Base-by-base conservation (phyloP, 2,329 filamentous ascomycete species). In the Parascedosporium putredinis region DNA sequence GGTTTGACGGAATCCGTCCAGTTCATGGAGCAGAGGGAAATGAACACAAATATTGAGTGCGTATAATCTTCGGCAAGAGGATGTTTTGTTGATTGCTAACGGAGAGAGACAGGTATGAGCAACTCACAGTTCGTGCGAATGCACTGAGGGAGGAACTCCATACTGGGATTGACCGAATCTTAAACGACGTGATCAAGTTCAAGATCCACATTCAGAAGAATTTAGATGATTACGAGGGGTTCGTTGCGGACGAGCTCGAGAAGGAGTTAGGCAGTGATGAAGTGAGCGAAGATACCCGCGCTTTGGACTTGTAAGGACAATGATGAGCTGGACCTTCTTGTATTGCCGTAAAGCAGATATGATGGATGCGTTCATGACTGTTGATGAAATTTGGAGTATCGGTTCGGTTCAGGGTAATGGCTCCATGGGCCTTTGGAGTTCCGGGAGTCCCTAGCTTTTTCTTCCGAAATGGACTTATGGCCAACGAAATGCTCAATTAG, bases 131-230 rank as follows among this genome's bases (percentile, higher is more conserved):
- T 50, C 80, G 82, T 27, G 88, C 88, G 45, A 88, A 88, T 55
- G 73, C 87, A 1, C 75, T 97, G 22, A 81, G 93, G n/a, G 93
- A 98, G 65, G 90, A 97, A 64, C 75, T 98, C n/a, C 93, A 98
- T 65, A 95, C 89, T 0, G 90, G 96, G 64, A 88, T 96, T 59
- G 93, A 96, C 69, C 84, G 83, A 59, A 95, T 97, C 79, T 72
- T 98, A 53, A 95, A 96, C 68, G 90, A 97, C 62, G 86, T 96
- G 54, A 95, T 97, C 71, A 90, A 94, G 61, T 97, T 98, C 79
- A 98, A 98, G 71, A 87, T 98, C 55, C 90, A 97, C 61, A 76
- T 98, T 47, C 93, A 98, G 66, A 90, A 89, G 69, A 84, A 82
- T 52, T 72, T 98, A 49, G 91, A 96, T 63, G 88, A 93, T 60